Percentiles rank a stretch among this genome's conserved stretches.
Evolutionary conservation across 352 stramenopile species (phyloP).

Genomic region (Globisporangium canariense): DNA sequence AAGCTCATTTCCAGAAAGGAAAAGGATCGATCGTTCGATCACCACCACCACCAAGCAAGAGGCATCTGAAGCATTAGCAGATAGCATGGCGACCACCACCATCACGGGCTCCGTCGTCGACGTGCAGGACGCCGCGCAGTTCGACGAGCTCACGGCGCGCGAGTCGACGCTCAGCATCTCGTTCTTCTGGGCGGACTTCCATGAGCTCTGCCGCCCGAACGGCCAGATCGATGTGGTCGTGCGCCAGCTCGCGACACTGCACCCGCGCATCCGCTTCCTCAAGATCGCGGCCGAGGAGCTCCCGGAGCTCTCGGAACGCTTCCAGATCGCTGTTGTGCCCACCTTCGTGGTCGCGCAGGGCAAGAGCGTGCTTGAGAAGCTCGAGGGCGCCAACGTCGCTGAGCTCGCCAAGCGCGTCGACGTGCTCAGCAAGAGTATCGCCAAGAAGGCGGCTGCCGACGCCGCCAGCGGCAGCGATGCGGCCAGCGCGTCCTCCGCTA

Average conservation of each 20-base stretch:
- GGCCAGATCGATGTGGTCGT: slow-evolving; percentile 85
- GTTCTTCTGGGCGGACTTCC: slow-evolving; percentile 87
- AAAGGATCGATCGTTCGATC: too few species aligned
- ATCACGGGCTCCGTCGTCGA: slow-evolving; percentile 62
- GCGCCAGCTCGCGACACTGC: slow-evolving; percentile 72
- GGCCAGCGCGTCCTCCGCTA: slow-evolving; percentile 10
- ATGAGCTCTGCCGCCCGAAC: slow-evolving; percentile 79
- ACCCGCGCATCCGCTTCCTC: slow-evolving; percentile 82
- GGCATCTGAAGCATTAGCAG: background rate
- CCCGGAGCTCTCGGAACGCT: slow-evolving; percentile 80
- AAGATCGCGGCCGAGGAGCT: slow-evolving; percentile 86
- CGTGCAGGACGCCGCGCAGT: slow-evolving; percentile 70
- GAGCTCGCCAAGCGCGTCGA: slow-evolving; percentile 84
- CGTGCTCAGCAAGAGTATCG: slow-evolving; percentile 78
- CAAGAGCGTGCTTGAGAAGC: slow-evolving; percentile 72
- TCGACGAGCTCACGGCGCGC: slow-evolving; percentile 69
- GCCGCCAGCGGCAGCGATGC: slow-evolving; percentile 18
- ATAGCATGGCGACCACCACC: slow-evolving; percentile 22
- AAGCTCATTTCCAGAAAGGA: too few species aligned
- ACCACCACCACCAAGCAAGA: background rate
- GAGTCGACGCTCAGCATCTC: slow-evolving; percentile 74
- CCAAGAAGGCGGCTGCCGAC: slow-evolving; percentile 42
- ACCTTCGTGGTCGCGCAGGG: slow-evolving; percentile 91
- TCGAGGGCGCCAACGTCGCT: slow-evolving; percentile 80
- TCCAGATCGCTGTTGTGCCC: slow-evolving; percentile 91